These are phyloP conservation scores for Heliocybe sulcata DNA, from an alignment of 1,284 basidiomycete species.

Conservation along the genomic window DNA sequence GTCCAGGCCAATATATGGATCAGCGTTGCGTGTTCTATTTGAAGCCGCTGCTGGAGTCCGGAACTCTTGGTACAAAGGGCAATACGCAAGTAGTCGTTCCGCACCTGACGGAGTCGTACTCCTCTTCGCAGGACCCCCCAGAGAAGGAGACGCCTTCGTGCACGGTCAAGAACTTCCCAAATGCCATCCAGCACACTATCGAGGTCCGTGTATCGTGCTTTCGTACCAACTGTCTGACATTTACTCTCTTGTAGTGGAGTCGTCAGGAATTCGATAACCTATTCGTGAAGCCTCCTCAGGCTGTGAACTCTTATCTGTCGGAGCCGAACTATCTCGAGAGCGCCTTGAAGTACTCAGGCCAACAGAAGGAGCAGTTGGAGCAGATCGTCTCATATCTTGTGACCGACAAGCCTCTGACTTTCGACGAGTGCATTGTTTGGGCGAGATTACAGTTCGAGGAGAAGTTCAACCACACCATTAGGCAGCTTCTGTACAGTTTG, in stretches of 20 bases:
- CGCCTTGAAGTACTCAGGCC: conserved; percentile 84
- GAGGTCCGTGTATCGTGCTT: conserved; percentile 45
- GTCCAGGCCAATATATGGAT: conserved; percentile 93
- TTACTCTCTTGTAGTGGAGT: conserved; percentile 63
- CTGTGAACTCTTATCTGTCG: conserved; percentile 95
- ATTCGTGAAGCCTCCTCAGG: conserved; percentile 92
- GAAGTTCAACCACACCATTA: conserved; percentile 92
- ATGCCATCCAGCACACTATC: conserved; percentile 98
- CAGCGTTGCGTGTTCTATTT: conserved; percentile 96
- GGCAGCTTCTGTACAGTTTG: conserved; percentile 89
- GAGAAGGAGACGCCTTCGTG: conserved; percentile 98
- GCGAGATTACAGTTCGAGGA: conserved; percentile 94
- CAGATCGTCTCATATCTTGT: conserved; percentile 92
- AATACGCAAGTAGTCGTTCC: conserved; percentile 97
- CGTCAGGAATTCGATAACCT: conserved; percentile 89
- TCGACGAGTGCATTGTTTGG: conserved; percentile 98
- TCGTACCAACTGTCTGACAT: conserved; percentile 7
- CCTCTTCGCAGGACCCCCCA: conserved; percentile 97
- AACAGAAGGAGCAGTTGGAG: conserved; percentile 85
- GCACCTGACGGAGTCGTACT: conserved; percentile 95
- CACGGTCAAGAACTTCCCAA: conserved; percentile 99
- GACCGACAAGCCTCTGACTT: conserved; percentile 87
- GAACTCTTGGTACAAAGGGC: conserved; percentile 97
- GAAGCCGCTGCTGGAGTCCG: conserved; percentile 96
- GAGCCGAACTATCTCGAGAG: conserved; percentile 95